Base-by-base conservation (phyloP, 352 stramenopile genomes). In the Elongisporangium prolatum region DNA sequence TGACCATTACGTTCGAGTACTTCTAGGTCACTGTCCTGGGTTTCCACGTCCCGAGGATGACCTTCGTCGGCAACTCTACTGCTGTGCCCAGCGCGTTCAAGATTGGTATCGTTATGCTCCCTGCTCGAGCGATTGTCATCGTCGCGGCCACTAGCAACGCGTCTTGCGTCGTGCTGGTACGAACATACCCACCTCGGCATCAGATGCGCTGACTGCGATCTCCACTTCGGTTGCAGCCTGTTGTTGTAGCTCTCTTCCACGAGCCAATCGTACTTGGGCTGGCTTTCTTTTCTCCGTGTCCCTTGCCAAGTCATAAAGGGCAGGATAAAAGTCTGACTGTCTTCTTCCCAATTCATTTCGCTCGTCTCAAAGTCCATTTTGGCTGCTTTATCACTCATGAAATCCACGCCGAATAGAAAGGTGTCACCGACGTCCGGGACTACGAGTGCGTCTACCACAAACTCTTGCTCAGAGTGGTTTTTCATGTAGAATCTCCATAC, bases 21-120 rank as follows among this genome's bases (percentile, higher is more conserved):
- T 21, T 65, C 18, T 21, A 69, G 18, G 21, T 61, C 63, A 0
- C 50, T 18, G 0, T 54, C 44, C 3, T 13, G 1, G 58, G 63
- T 11, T 65, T 24, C 54, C 63, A 66, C 18, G 28, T 51, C 2
- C 64, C 64, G 0, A 70, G 25, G 10, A n/a, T 63, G 47, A n/a
- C 52, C 22, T 59, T 52, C 8, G 11, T n/a, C 1, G 64, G 64
- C 3, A 66, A 49, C 18, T 62, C 59, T 56, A 20, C 59, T 21
- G 0, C 28, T 20, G 22, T 44, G 8, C 61, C 66, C 4, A 61
- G 38, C 9, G 68, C 21, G 10, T 61, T 72, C n/a, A 73, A 14
- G 2, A 69, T 34, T 0, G 50, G 34, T 0, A 69, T 28, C n/a
- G n/a, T n/a, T 1, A 52, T 18, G 4, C 56, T 40, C 5, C 57